Base-by-base conservation (phyloP, 352 stramenopile genomes). In the Peronospora farinosa region DNA sequence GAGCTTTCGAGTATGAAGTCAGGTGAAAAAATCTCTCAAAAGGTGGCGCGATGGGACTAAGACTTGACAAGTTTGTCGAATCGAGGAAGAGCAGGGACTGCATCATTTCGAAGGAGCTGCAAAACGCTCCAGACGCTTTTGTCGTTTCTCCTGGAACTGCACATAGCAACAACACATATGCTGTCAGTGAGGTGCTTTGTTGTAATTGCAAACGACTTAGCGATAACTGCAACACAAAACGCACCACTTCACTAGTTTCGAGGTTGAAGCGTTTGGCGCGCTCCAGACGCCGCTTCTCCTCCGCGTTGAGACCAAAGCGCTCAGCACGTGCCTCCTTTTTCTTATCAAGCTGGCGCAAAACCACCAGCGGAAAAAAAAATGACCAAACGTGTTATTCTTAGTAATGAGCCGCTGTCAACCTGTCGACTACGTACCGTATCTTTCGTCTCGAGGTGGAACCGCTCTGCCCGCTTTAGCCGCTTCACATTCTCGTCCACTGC, bases 251-350 rank as follows among this genome's bases (percentile, higher is more conserved):
- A 23, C 70, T 67, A 2, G 76, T 92, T 64, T 92, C 80, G 13
- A 94, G 63, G 11, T 78, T 76, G 50, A 94, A 94, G 47, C 83
- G 80, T 63, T 91, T 87, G 36, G 83, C 83, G 21, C 83, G 83
- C 23, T 94, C 76, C 42, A 94, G 62, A 48, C 79, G 80, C 40
- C 75, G 73, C 51, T 92, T 90, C 42, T 81, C 66, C 47, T 94
- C 80, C 15, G 63, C 80, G 33, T 91, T 94, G 23, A 94, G 54
- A 7, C 83, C 83, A 44, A 94, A 94, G 47, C 83, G 78, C 39
- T 92, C 78, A 3, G 78, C 78, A 7, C 83, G 80, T 30, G 75
- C 78, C 21, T 73, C 58, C 54, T 92, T 92, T 65, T 92, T 92
- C 55, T 82, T 68, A n/a, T 86, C 72, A 54, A 94, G 51, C 83